Percentiles rank a stretch among this genome's conserved stretches.
These are phyloP conservation scores for Geotrichum siamense DNA, from an alignment of 1,139 yeast genomes.

Conservation along the genomic window DNA sequence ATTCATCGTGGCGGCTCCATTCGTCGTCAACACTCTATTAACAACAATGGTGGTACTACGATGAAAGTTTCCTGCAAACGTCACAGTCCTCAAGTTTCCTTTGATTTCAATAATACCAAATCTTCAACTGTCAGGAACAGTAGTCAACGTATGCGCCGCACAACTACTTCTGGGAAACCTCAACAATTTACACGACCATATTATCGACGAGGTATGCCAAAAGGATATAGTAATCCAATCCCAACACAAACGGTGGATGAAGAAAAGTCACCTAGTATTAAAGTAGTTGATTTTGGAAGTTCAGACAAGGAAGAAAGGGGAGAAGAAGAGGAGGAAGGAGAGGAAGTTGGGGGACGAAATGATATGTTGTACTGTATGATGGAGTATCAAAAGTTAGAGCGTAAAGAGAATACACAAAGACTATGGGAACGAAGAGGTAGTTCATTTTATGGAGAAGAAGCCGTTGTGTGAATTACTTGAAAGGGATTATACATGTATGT, in stretches of 20 bases:
- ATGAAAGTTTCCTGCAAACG: not conserved
- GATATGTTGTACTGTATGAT: not conserved
- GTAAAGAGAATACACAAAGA: not conserved
- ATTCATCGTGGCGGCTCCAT: constrained; percentile 2
- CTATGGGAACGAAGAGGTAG: constrained; percentile 1
- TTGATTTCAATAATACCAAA: constrained; percentile 5
- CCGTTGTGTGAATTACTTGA: too few relatives aligned
- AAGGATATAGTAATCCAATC: not conserved
- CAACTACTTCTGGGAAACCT: not conserved
- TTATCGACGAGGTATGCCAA: not conserved
- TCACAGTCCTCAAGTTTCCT: constrained; percentile 2
- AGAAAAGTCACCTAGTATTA: constrained; percentile 1
- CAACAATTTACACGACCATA: not conserved
- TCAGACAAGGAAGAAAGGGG: not conserved
- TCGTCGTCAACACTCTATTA: too few relatives aligned
- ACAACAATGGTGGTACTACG: too few relatives aligned
- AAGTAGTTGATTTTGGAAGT: not conserved
- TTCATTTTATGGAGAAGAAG: not conserved
- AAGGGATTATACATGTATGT: too few relatives aligned
- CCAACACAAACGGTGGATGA: not conserved
- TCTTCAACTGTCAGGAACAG: not conserved
- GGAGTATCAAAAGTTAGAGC: not conserved
- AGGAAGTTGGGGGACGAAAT: not conserved
- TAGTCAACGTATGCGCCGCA: not conserved
- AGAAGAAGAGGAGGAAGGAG: not conserved